A percentile compares a stretch with the other conserved stretches of the same genome.
phyloP scores from a whole-genome alignment of 192 early-diverging fungal genomes.

The Linnemannia schmuckeri region DNA sequence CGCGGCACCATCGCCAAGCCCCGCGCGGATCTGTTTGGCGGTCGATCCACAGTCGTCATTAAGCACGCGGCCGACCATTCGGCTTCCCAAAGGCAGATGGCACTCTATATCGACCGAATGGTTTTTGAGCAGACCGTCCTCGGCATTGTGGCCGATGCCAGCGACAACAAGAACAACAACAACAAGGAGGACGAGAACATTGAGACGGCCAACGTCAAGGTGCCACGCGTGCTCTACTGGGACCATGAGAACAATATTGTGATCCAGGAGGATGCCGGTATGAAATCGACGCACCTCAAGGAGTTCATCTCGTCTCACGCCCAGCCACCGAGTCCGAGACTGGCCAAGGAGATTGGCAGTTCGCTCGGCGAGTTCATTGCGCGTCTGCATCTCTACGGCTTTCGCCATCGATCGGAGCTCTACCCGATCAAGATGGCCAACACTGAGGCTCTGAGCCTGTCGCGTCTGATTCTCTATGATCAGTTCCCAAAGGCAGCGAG shows the following conservation, averaged over 20 bases:
- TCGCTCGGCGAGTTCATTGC: conserved; percentile 54
- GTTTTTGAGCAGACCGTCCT: conserved; percentile 44
- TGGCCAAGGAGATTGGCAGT: conserved; percentile 45
- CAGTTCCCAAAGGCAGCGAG: conserved; percentile 24
- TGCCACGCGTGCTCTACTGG: conserved; percentile 45
- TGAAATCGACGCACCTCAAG: conserved; percentile 40
- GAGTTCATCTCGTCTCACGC: conserved; percentile 34
- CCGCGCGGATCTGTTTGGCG: conserved; percentile 27
- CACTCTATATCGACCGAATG: conserved; percentile 45
- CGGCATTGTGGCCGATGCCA: conserved; percentile 31
- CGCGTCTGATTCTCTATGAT: conserved; percentile 48
- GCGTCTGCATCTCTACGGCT: conserved; percentile 49
- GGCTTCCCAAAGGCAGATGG: conserved; percentile 19
- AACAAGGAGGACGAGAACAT: conserved; percentile 39
- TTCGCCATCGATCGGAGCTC: conserved; percentile 35
- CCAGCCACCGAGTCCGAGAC: conserved; percentile 33
- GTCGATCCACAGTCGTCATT: conserved; percentile 32
- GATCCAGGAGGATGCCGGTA: conserved; percentile 50
- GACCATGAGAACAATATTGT: conserved; percentile 43
- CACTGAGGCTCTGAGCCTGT: conserved; percentile 30
- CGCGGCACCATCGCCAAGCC: conserved; percentile 37
- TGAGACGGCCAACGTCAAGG: conserved; percentile 26
- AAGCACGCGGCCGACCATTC: conserved; percentile 46
- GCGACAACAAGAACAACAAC: conserved; percentile 27
- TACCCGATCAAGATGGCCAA: conserved; percentile 43